Evolutionary conservation across 2,329 filamentous ascomycete species (phyloP).

Genomic region (Hypoxylon sp.): DNA sequence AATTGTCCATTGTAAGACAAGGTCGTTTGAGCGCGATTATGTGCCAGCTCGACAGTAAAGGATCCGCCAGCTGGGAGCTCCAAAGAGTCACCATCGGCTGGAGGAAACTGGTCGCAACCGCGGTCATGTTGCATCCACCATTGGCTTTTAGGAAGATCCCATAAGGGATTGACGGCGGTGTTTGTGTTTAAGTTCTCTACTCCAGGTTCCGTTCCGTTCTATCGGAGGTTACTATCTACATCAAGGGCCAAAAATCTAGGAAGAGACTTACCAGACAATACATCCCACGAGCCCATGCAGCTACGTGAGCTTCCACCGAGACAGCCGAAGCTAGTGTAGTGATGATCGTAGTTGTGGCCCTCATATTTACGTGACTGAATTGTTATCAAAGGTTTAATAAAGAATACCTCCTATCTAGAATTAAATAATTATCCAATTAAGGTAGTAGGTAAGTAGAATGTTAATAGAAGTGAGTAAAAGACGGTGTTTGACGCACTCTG

Average conservation of each 20-base stretch:
- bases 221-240: neutral
- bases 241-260: neutral
- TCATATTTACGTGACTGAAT: conserved; percentile 24
- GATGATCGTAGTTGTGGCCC: conserved; percentile 13
- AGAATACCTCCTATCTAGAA: neutral
- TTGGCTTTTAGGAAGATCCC: conserved; percentile 60
- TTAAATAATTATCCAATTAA: neutral
- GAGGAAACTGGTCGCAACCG: conserved; percentile 59
- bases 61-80: conserved; percentile 64
- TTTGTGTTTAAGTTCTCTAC: conserved; percentile 61
- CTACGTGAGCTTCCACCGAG: conserved; percentile 55
- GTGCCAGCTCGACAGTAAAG: conserved; percentile 65
- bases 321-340: conserved; percentile 25
- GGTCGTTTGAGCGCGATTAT: conserved; percentile 65
- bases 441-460: neutral
- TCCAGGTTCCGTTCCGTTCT: conserved; percentile 39
- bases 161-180: conserved; percentile 63
- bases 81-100: conserved; percentile 55
- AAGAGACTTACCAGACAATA: conserved; percentile 55
- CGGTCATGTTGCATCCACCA: conserved; percentile 68
- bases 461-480: neutral
- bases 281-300: conserved; percentile 59
- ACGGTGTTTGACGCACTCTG: neutral
- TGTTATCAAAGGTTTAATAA: neutral
- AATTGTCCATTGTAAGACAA: conserved; percentile 60